Base-by-base conservation (phyloP, 164 flowering plant species). In the Vitis riparia region DNA sequence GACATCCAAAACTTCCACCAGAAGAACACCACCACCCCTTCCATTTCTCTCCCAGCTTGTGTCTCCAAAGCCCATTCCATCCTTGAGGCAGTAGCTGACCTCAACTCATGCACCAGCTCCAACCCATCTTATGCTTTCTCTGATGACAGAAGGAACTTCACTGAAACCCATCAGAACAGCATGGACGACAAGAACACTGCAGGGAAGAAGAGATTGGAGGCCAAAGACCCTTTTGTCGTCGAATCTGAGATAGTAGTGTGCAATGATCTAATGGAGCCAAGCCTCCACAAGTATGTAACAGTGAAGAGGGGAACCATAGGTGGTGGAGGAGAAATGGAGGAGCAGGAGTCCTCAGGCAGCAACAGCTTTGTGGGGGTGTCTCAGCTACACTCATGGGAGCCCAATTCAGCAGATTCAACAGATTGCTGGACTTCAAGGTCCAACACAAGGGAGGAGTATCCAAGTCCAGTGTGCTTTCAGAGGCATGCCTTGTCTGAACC, bases 1-100 rank as follows among this genome's bases (percentile, higher is more conserved):
- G 97, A 94, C 81, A 92, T 90, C 56, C 97, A 94, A 48, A 94
- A 89, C 69, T 91, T 89, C 75, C 94, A 91, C 79, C 93, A 89
- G 48, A 89, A 86, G 72, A 83, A 76, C 73, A 78, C 19, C 5
- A 61, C 70, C 12, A 64, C 66, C 11, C 50, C 84, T 17, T 64
- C 80, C 2, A 78, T 91, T 63, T 65, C 94, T 8, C 87, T 91
- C 66, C 99, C 97, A 11, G 66, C 94, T 3, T 89, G 97, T 72
- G 81, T 95, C 55, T 76, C 86, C 66, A 95, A 95, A 79, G 99
- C 98, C 57, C 80, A 89, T 62, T 90, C 96, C n/a, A 91, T 95
- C 51, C 81, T 91, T 7, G 97, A 95, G 63, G 98, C 99, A 11
- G 98, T 95, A 6, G 96, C 94, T 0, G 98, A 95, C 66, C 94